These are phyloP conservation scores for Fomitopsis pulvina DNA, from an alignment of 768 basidiomycete species.

Conservation along the genomic window DNA sequence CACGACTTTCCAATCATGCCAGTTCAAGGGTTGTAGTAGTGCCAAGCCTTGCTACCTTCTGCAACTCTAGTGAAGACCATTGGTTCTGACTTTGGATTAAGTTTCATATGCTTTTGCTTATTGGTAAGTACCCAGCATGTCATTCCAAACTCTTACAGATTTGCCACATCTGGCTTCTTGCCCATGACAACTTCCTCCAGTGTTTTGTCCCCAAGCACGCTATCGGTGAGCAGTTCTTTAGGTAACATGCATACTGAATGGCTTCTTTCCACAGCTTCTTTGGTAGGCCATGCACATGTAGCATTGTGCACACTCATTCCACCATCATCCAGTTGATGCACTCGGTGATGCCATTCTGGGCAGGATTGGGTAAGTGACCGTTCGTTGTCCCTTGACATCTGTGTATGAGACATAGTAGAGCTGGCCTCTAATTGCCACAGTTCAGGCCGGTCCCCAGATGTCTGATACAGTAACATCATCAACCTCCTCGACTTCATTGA, in stretches of 20 bases:
- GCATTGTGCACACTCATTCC: constrained; percentile 14
- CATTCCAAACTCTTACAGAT: constrained; percentile 18
- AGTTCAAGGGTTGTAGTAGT: too few relatives aligned
- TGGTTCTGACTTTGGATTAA: constrained; percentile 8
- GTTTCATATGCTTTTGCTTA: constrained; percentile 7
- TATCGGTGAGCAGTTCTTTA: constrained; percentile 16
- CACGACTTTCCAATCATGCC: too few relatives aligned
- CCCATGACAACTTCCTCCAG: constrained; percentile 20
- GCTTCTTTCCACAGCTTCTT: constrained; percentile 20
- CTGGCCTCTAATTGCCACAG: constrained; percentile 3
- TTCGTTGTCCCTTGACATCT: constrained; percentile 11
- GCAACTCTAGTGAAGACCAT: too few relatives aligned
- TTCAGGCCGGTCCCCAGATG: constrained; percentile 15
- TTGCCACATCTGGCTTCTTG: too few relatives aligned
- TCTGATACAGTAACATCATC: constrained; percentile 9
- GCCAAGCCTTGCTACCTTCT: too few relatives aligned
- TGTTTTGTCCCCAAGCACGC: constrained; percentile 9
- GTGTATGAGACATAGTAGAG: constrained; percentile 18
- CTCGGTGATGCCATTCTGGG: constrained; percentile 21
- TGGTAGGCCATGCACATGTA: constrained; percentile 10
- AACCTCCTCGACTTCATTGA: background rate
- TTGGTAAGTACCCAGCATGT: constrained; percentile 10
- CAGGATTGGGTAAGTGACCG: too few relatives aligned
- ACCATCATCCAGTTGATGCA: constrained; percentile 16
- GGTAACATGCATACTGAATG: too few relatives aligned